A percentile compares a stretch with the other conserved stretches of the same genome.
These are phyloP conservation scores for Roridomyces roridus DNA, from an alignment of 768 basidiomycete species.

Conservation along the genomic window DNA sequence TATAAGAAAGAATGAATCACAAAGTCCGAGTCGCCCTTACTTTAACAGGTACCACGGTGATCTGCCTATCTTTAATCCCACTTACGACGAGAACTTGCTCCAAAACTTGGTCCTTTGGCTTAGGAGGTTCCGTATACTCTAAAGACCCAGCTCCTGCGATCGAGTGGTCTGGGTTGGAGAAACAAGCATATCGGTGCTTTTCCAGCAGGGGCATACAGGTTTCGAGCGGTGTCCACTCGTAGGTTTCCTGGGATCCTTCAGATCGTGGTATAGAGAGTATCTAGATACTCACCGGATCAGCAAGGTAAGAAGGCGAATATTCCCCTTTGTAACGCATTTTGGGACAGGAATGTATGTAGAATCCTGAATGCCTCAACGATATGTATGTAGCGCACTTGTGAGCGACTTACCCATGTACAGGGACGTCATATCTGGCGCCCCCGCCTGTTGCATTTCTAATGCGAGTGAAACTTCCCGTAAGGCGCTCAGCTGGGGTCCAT, in stretches of 20 bases:
- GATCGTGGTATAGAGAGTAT: not conserved
- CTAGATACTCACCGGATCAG: conserved; percentile 73
- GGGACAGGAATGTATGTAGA: conserved; percentile 88
- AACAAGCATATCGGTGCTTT: conserved; percentile 70
- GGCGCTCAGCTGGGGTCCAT: conserved; percentile 70
- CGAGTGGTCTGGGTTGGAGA: conserved; percentile 67
- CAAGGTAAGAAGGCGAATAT: conserved; percentile 85
- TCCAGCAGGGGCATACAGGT: conserved; percentile 68
- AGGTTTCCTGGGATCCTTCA: conserved; percentile 64
- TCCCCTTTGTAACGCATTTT: conserved; percentile 99
- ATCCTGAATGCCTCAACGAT: conserved; percentile 57
- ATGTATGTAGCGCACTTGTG: not conserved
- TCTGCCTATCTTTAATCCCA: conserved; percentile 24
- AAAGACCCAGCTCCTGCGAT: conserved; percentile 33
- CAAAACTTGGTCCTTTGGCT: conserved; percentile 6
- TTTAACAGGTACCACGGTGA: conserved; percentile 18
- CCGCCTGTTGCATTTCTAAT: conserved; percentile 75
- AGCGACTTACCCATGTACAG: conserved; percentile 85
- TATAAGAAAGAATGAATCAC: not conserved
- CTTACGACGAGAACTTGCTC: conserved; percentile 14
- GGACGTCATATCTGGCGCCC: conserved; percentile 63
- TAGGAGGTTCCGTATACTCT: not conserved
- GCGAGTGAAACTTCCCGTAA: conserved; percentile 81
- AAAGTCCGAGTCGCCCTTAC: conserved; percentile 1
- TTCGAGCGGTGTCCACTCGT: conserved; percentile 76